Base-by-base conservation (phyloP, 2,329 filamentous ascomycete genomes). In the Sporothrix humicola region DNA sequence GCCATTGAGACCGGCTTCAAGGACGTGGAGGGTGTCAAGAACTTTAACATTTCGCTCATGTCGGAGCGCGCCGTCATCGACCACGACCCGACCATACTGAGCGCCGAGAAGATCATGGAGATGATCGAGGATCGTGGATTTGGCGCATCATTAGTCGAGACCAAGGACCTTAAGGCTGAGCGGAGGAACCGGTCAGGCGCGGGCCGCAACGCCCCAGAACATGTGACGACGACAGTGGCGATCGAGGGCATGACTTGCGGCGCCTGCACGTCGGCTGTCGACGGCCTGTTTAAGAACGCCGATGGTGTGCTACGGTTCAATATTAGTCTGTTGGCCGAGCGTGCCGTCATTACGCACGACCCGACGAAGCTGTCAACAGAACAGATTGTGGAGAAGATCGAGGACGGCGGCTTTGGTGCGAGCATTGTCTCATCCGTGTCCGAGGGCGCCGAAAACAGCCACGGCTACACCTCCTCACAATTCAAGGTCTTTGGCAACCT, bases 231-330 rank as follows among this genome's bases (percentile, higher is more conserved):
- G 0, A 98, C 95, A 0, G 87, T 99, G 20, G 90, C 93, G 4
- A 93, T 99, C 72, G 93, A 96, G 77, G 96, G 96, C 69, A 99
- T 99, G 96, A 99, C 96, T 0, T 98, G 96, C 80, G 95, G 95
- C 26, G 94, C 96, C 58, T 99, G 96, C 82, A 98, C 96, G 0
- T 95, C 95, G 1, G 94, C 95, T 6, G 90, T 98, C 1, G 93
- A 98, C 79, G 87, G 89, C 69, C 94, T 92, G 3, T 96, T 99
- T 82, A 89, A 90, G 77, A 89, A 88, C 76, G 82, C 95, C 1
- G 89, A 92, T 10, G 96, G 96, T 26, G 82, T 98, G 17, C 80
- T 94, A 73, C 93, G 94, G 77, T 97, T 98, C 85, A 97, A 97
- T 80, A 97, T 99, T 81, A 97, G 94, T 82, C 85, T 99, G 77